Base-by-base conservation (phyloP, 108 stramenopile species). In the Hondaea fermentalgiana region DNA sequence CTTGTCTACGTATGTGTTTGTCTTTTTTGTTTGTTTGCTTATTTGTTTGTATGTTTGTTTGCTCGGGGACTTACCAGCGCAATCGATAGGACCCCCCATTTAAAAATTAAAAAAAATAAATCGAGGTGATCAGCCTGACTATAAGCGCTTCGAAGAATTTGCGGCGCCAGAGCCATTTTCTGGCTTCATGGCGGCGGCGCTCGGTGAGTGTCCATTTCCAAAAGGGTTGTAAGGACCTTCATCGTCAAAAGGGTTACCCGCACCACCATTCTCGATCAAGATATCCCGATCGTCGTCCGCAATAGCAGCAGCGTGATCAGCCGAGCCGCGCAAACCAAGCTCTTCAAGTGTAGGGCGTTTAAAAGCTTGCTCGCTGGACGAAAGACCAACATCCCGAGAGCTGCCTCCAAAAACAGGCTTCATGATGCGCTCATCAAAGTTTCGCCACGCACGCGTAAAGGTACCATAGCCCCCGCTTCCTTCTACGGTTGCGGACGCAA, bases 321-420 rank as follows among this genome's bases (percentile, higher is more conserved):
- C 42, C 35, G 64, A 69, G 25, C 64, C 64, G 42, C 64, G 64
- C 10, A 69, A 23, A 10, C 64, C 64, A 12, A 69, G 64, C 64
- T 69, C 64, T 4, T 69, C 64, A 17, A 69, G 64, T 12, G 64
- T 69, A 17, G 64, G 64, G 64, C 64, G 64, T 23, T 69, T 69
- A 17, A 69, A 69, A 69, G 14, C 10, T 42, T 8, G 10, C 25
- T 14, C 64, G 5, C 35, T 42, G 42, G 64, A 23, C 6, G 42
- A 28, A 8, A 35, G 35, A 35, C 42, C 4, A 17, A 23, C 14
- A 14, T 69, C 64, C 42, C 64, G 64, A 23, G 25, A 69, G 64
- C 76, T 83, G 51, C 76, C 76, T 1, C 76, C 76, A 53, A 83
- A 83, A 12, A 83, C 45, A 23, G 76, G 76, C 51, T 83, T 83